Conservation (phyloP, 148 eudicot species). For the Polygonum maritimum region DNA sequence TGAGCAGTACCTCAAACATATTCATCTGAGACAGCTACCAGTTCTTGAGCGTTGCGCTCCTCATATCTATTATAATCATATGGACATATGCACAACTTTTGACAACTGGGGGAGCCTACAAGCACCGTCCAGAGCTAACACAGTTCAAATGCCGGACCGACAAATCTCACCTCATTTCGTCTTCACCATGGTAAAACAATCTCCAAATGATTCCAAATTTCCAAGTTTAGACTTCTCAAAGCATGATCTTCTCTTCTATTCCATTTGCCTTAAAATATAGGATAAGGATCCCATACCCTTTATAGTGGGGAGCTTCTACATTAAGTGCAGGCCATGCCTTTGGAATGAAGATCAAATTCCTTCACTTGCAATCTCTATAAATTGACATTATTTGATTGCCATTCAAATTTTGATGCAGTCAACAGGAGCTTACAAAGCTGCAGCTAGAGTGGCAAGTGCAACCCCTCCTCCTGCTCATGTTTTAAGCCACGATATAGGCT, state of each 20-base stretch:
- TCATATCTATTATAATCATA: conserved; percentile 57
- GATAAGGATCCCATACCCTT: conserved; percentile 94
- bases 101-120: conserved; percentile 95
- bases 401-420: conserved; percentile 38
- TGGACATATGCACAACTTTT: conserved; percentile 97
- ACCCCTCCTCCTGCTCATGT: conserved; percentile 99
- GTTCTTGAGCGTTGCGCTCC: conserved; percentile 76
- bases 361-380: background rate
- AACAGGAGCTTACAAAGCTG: conserved; percentile 91
- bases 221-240: background rate
- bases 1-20: conserved; percentile 78
- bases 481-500: conserved; percentile 96
- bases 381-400: background rate
- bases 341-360: conserved; percentile 39
- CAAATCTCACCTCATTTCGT: conserved; percentile 75
- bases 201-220: background rate
- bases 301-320: conserved; percentile 98
- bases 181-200: conserved; percentile 75
- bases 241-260: background rate
- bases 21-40: conserved; percentile 68
- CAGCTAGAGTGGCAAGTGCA: conserved; percentile 94
- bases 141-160: conserved; percentile 79
- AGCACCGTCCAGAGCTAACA: conserved; percentile 66
- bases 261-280: conserved; percentile 20
- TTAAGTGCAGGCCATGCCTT: conserved; percentile 90